phyloP scores from a whole-genome alignment of 140 eudicot species.

The Erigeron philadelphicus region DNA sequence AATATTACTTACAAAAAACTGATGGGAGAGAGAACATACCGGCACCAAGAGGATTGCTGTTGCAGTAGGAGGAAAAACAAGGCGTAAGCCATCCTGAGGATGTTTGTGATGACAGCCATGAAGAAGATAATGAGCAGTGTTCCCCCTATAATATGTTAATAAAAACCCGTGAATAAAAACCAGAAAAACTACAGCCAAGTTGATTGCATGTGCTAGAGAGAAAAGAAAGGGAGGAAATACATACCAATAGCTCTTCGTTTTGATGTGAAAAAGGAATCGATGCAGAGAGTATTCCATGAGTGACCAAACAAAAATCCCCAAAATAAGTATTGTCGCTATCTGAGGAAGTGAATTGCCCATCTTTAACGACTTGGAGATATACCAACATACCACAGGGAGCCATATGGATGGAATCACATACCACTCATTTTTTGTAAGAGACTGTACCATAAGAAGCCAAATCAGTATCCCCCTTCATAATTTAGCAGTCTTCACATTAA shows the following conservation, averaged over 20 bases:
- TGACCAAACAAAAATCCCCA: conserved; percentile 78
- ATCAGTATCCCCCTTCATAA: conserved; percentile 10
- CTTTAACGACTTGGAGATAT: conserved; percentile 40
- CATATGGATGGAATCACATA: conserved; percentile 73
- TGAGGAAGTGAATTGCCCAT: conserved; percentile 59
- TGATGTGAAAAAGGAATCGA: conserved; percentile 88
- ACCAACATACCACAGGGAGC: conserved; percentile 85
- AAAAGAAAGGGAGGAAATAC: conserved; percentile 19
- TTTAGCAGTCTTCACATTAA: too few species aligned
- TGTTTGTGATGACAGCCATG: conserved; percentile 99
- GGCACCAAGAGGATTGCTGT: conserved; percentile 81
- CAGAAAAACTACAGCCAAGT: background rate
- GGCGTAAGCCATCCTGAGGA: conserved; percentile 91
- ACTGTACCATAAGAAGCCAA: conserved; percentile 42
- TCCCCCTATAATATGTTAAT: conserved; percentile 48
- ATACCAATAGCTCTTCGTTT: conserved; percentile 82
- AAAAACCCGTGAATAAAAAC: background rate
- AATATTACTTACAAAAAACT: background rate
- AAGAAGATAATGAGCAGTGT: conserved; percentile 84
- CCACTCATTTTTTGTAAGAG: conserved; percentile 67
- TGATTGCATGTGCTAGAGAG: background rate
- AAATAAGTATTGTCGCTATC: conserved; percentile 35
- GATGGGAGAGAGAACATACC: conserved; percentile 36
- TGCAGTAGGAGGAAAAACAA: conserved; percentile 98
- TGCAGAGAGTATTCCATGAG: conserved; percentile 77